These are phyloP conservation scores for Epichloe aotearoae DNA, from an alignment of 2,329 filamentous ascomycete genomes.

Conservation along the genomic window DNA sequence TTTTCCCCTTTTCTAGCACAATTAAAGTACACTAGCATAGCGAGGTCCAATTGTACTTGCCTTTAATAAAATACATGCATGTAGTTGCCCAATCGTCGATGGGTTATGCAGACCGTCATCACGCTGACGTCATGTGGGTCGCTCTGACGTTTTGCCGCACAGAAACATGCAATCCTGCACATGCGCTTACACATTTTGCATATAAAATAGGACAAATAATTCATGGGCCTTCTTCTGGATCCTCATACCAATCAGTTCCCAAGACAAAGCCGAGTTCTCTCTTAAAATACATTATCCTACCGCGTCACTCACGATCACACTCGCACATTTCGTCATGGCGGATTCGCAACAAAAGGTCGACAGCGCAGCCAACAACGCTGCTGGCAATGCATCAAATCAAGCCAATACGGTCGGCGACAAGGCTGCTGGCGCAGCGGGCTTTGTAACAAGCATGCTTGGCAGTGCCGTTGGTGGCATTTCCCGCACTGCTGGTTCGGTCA, in stretches of 20 bases:
- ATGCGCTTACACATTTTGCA: not conserved
- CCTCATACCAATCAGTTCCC: too few relatives aligned
- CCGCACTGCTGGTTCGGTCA: constrained; percentile 27
- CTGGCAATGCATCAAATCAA: constrained; percentile 8
- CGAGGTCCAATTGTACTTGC: not conserved
- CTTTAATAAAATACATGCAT: not conserved
- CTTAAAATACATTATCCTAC: not conserved
- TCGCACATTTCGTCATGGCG: constrained; percentile 6
- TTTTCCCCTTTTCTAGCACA: not conserved
- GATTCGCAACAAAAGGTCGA: constrained; percentile 1
- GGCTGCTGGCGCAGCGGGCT: constrained; percentile 22
- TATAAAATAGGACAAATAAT: not conserved
- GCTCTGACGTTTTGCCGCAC: not conserved
- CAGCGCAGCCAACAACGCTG: constrained; percentile 4
- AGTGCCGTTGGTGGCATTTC: constrained; percentile 28
- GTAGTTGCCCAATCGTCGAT: not conserved
- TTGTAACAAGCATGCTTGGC: constrained; percentile 26
- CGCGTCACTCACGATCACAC: not conserved
- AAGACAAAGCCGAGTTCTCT: not conserved
- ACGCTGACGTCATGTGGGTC: constrained; percentile 5
- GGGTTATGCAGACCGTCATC: not conserved
- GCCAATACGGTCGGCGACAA: constrained; percentile 15
- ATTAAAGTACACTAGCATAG: not conserved
- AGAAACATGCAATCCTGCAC: not conserved
- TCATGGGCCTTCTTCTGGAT: too few relatives aligned